Percentiles rank a stretch among this genome's conserved stretches.
These are phyloP conservation scores for Lophium mytilinum DNA, from an alignment of 495 filamentous ascomycete species.

Conservation along the genomic window DNA sequence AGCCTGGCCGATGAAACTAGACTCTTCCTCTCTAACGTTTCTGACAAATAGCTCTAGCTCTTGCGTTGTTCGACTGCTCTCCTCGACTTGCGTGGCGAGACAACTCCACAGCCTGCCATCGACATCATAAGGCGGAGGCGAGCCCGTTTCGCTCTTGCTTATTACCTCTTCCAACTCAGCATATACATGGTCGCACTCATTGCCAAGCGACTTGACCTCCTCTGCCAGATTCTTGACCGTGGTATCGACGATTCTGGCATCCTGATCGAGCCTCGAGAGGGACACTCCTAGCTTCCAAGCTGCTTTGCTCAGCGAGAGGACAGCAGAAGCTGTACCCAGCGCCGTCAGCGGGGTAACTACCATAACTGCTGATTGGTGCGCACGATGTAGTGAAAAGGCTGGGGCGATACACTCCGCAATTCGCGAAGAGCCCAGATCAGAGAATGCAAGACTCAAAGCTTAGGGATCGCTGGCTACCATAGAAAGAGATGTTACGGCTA, in stretches of 20 bases:
- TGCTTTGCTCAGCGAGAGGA: conserved; percentile 28
- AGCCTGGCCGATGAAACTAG: conserved; percentile 2
- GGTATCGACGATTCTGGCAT: conserved; percentile 20
- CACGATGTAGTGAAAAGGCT: background rate
- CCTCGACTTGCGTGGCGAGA: conserved; percentile 22
- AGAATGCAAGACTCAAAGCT: background rate
- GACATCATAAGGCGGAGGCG: conserved; percentile 15
- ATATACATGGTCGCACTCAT: conserved; percentile 27
- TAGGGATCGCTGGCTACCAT: background rate
- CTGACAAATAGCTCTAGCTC: conserved; percentile 10
- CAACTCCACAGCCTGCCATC: conserved; percentile 24
- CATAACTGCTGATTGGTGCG: conserved; percentile 4
- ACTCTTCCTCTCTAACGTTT: conserved; percentile 2
- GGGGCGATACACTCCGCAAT: background rate
- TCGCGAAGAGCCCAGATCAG: background rate
- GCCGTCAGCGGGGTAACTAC: conserved; percentile 7
- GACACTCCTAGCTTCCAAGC: conserved; percentile 28
- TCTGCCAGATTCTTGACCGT: conserved; percentile 16
- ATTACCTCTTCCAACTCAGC: conserved; percentile 24
- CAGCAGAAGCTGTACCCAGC: conserved; percentile 20
- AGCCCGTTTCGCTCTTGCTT: conserved; percentile 13
- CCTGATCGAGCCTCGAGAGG: conserved; percentile 26
- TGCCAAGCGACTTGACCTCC: conserved; percentile 24
- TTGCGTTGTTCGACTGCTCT: conserved; percentile 11
- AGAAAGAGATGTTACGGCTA: background rate